Base-by-base conservation (phyloP, 1,284 basidiomycete species). In the Sanghuangporus sanghuang region DNA sequence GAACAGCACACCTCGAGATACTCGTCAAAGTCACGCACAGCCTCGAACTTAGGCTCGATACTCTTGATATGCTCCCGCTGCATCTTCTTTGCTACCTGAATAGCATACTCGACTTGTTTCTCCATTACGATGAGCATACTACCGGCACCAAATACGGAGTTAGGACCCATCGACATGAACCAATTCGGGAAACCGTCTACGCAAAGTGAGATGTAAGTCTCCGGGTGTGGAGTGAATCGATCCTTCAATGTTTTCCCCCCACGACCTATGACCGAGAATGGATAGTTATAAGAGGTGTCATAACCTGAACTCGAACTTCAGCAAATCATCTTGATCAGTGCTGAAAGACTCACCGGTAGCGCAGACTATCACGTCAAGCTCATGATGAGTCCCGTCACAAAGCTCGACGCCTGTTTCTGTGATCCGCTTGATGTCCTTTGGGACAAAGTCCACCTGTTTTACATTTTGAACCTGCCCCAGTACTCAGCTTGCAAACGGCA, bases 181-280 rank as follows among this genome's bases (percentile, higher is more conserved):
- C 79, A 79, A 71, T 86, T 87, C 32, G 86, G 86, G 70, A 87
- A 86, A 2, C 81, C 82, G 61, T 85, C 83, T n/a, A 80, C 77
- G 35, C 80, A 79, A 35, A 86, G 68, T 3, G 79, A 76, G 8
- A 87, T 74, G 70, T 87, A 87, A 11, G 83, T 80, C 12, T 72
- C 69, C 0, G 86, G 84, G 68, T 85, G 77, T 2, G 83, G 83
- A 6, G 71, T 73, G 71, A 81, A 83, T 62, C 79, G 79, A 3
- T 82, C 76, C 57, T 78, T 76, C 5, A 87, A 73, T 42, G 78
- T 74, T 7, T 77, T 64, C 3, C 83, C 82, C 27, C 76, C 72
- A 48, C 80, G 78, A 8, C 85, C 85, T 61, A 84, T 72, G 64
- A 86, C 75, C 40, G 81, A 76, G 68, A 85, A 82, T 6, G 79